Base-by-base conservation (phyloP, 1,284 basidiomycete species). In the Sporisorium iseilematis-ciliati region DNA sequence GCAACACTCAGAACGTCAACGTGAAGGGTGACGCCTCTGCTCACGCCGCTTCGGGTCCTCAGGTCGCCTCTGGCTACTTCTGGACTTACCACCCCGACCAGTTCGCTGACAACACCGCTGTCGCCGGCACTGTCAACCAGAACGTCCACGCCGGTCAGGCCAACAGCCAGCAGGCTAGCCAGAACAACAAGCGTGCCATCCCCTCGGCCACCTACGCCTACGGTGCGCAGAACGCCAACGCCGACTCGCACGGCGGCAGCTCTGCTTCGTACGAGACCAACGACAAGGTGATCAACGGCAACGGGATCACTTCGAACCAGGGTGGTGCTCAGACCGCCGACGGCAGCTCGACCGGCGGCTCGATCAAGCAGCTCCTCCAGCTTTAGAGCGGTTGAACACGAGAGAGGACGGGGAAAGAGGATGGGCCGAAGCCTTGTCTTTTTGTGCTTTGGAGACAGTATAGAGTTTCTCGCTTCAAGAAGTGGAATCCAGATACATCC, bases 281-380 rank as follows among this genome's bases (percentile, higher is more conserved):
- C 63, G 68, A 65, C 58, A 60, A 58, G 57, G 29, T 58, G 23
- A 40, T 71, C 46, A 49, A 57, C 43, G 58, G 68, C 25, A 61
- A 65, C 55, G 68, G 68, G 10, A 18, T 65, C 35, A 43, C 54
- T 26, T 54, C 38, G 21, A 52, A 57, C 26, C 57, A 61, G 55
- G 68, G 68, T 38, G 68, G 68, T 20, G 48, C 68, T 21, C 68
- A 71, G 50, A 26, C 50, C 40, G 41, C 59, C 10, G 43, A 68
- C 26, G 65, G 65, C 45, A 63, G 55, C 11, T 40, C 55, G n/a
- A 53, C 55, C 59, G 65, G 49, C 38, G 65, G 65, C 21, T 35
- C 65, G 45, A 63, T 68, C 56, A 54, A 50, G 26, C 65, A 68
- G 60, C 59, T 62, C 40, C 65, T 68, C 65, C 62, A 65, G 50